Evolutionary conservation across 441 rosid genomes (phyloP).

Genomic region (Erodium trifolium): DNA sequence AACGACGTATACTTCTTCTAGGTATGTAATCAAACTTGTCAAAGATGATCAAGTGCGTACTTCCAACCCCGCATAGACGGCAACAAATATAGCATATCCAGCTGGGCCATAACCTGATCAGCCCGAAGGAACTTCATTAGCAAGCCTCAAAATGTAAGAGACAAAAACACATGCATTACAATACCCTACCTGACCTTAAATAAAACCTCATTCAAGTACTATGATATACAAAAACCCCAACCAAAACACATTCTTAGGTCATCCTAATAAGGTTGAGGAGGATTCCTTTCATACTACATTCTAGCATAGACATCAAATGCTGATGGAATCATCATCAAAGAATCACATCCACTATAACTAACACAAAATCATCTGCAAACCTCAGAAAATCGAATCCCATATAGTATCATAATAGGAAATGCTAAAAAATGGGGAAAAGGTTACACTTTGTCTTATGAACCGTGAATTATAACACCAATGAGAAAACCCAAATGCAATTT

Average conservation of each 20-base stretch:
- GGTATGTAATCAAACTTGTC: neutral
- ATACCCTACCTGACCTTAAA: neutral
- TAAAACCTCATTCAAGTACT: neutral
- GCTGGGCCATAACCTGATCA: slow-evolving; percentile 78
- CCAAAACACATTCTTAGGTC: neutral
- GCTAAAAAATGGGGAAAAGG: neutral
- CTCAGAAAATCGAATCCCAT: neutral
- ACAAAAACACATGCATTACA: neutral
- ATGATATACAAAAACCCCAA: neutral
- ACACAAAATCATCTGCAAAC: neutral
- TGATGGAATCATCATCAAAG: neutral
- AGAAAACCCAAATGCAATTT: neutral
- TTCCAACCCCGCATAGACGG: slow-evolving; percentile 87
- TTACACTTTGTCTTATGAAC: neutral
- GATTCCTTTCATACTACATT: neutral
- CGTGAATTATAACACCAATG: neutral
- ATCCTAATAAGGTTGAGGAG: neutral
- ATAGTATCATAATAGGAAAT: neutral
- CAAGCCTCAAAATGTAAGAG: slow-evolving; percentile 10
- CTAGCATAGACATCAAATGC: neutral
- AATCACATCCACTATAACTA: neutral
- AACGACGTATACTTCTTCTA: neutral
- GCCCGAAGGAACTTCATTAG: slow-evolving; percentile 12
- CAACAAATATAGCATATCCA: slow-evolving; percentile 86
- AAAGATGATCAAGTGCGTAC: slow-evolving; percentile 32